Conservation (phyloP, 2,329 filamentous ascomycete species). For the Gyromitra esculenta region DNA sequence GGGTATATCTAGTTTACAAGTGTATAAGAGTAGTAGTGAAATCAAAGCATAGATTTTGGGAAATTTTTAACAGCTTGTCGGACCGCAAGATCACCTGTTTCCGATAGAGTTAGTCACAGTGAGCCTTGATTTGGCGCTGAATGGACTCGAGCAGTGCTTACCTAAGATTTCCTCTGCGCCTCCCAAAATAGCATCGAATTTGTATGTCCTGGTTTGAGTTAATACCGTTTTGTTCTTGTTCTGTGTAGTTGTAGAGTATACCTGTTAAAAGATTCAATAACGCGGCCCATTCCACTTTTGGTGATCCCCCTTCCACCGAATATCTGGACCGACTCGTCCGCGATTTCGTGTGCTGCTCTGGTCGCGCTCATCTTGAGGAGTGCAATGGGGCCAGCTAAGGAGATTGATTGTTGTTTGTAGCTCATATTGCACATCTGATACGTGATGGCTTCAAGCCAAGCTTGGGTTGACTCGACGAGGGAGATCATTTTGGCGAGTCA, state of each 20-base stretch:
- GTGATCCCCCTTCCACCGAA: constrained; percentile 85
- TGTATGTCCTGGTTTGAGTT: constrained; percentile 70
- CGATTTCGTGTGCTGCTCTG: constrained; percentile 80
- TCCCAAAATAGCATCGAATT: constrained; percentile 80
- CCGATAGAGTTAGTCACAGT: neutral
- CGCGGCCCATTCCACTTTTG: constrained; percentile 81
- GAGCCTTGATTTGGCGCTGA: too few species aligned
- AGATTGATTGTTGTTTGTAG: constrained; percentile 77
- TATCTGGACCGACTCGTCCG: constrained; percentile 84
- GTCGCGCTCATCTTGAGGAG: constrained; percentile 83
- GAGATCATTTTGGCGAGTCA: constrained; percentile 84
- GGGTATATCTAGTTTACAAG: constrained; percentile 22
- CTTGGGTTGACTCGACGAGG: constrained; percentile 80
- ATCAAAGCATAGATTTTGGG: constrained; percentile 81
- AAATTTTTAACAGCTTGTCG: constrained; percentile 84
- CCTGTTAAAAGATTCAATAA: constrained; percentile 83
- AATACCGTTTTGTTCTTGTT: neutral
- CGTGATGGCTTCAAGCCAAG: constrained; percentile 84
- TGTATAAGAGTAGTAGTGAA: neutral
- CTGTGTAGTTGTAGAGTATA: neutral
- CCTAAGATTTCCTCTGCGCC: constrained; percentile 84
- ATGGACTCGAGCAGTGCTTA: neutral
- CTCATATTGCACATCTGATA: constrained; percentile 90
- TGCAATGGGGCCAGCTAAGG: constrained; percentile 82
- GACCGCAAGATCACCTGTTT: constrained; percentile 75